Evolutionary conservation across 1,139 yeast species (phyloP).

Genomic region (Debaryomyces udenii): DNA sequence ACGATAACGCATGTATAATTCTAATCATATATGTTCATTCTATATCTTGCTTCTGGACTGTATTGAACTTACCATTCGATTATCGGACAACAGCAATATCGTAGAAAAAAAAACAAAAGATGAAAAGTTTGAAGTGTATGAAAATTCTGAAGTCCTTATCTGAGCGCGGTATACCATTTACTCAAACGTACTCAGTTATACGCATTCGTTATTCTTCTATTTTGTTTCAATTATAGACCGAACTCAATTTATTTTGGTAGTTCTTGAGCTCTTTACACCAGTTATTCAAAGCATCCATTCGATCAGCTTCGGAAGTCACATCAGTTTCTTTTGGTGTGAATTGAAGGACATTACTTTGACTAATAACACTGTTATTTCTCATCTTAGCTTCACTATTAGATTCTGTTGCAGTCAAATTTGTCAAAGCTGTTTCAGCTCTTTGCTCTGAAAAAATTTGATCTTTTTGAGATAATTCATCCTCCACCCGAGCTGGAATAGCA

Average conservation of each 20-base stretch:
- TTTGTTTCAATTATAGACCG: slow-evolving; percentile 2
- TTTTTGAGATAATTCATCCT: slow-evolving; percentile 38
- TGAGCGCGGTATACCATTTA: neutral
- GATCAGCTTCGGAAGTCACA: slow-evolving; percentile 2
- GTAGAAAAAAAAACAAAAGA: too few species aligned
- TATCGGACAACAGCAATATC: too few species aligned
- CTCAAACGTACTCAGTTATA: slow-evolving; percentile 4
- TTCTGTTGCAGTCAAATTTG: slow-evolving; percentile 1
- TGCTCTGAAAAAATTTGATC: slow-evolving; percentile 44
- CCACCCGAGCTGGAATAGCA: slow-evolving; percentile 33
- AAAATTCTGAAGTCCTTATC: too few species aligned
- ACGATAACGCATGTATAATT: slow-evolving; percentile 17
- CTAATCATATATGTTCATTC: slow-evolving; percentile 12
- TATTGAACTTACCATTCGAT: neutral
- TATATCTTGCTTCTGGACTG: neutral
- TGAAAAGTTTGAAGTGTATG: too few species aligned
- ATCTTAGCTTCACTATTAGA: neutral
- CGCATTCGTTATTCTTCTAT: neutral
- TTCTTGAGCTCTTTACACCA: slow-evolving; percentile 13
- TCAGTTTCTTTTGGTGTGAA: slow-evolving; percentile 1
- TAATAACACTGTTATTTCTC: neutral
- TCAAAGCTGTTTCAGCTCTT: slow-evolving; percentile 25
- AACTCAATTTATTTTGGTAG: slow-evolving; percentile 4
- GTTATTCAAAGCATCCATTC: slow-evolving; percentile 4
- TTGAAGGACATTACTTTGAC: neutral